A percentile compares a stretch with the other conserved stretches of the same genome.
These are phyloP conservation scores for Erodium texanum DNA, from an alignment of 441 rosid genomes.

Conservation along the genomic window DNA sequence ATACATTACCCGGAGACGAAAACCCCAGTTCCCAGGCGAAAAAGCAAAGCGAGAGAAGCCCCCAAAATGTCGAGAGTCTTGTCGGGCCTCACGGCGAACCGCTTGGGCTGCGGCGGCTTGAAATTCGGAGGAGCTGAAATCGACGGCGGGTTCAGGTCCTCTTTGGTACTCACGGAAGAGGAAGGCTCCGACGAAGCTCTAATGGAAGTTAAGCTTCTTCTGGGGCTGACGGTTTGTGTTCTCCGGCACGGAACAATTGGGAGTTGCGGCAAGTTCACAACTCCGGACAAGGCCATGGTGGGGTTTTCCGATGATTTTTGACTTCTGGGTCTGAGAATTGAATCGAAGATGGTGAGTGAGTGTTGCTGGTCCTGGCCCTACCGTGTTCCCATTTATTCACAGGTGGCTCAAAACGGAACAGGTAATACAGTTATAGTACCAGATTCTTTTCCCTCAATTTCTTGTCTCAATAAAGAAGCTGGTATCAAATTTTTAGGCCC, in stretches of 20 bases:
- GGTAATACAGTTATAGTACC: not conserved
- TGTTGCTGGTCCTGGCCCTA: not conserved
- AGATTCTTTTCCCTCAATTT: too few species aligned
- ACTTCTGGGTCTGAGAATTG: not conserved
- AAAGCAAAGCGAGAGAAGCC: constrained; percentile 59
- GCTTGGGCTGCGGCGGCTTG: constrained; percentile 68
- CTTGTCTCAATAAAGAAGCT: too few species aligned
- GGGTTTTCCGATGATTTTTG: not conserved
- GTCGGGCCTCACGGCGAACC: constrained; percentile 51
- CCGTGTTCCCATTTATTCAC: not conserved
- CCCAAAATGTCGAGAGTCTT: constrained; percentile 47
- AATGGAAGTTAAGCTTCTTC: constrained; percentile 26
- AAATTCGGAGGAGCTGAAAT: constrained; percentile 67
- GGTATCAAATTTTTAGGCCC: too few species aligned
- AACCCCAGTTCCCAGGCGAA: constrained; percentile 72
- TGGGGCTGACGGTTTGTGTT: not conserved
- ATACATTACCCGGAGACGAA: constrained; percentile 61
- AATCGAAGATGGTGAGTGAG: not conserved
- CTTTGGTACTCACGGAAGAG: constrained; percentile 26
- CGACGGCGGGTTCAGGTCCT: constrained; percentile 22
- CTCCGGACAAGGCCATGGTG: not conserved
- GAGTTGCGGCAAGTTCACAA: not conserved
- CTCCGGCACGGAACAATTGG: not conserved
- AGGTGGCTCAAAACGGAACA: not conserved
- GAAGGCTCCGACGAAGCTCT: constrained; percentile 43